These are phyloP conservation scores for Ustilago bromivora DNA, from an alignment of 1,284 basidiomycete species.

Conservation along the genomic window DNA sequence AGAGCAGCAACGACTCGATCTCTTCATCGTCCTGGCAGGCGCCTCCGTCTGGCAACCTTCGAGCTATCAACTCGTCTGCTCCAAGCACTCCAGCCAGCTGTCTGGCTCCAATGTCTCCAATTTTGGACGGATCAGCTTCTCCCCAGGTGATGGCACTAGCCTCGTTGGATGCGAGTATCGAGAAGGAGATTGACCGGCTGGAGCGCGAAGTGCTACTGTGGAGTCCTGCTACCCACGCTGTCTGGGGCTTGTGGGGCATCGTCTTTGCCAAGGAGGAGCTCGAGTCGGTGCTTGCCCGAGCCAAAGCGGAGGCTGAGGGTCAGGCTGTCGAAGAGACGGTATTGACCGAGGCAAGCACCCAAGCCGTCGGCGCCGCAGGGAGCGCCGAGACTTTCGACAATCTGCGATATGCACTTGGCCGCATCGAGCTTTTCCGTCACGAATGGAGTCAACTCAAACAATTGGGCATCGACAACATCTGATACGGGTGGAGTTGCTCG, in stretches of 20 bases:
- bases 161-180: constrained; percentile 51
- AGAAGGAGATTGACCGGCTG: constrained; percentile 63
- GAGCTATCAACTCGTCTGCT: constrained; percentile 28
- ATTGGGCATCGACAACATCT: constrained; percentile 37
- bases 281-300: constrained; percentile 44
- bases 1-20: constrained; percentile 43
- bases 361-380: constrained; percentile 21
- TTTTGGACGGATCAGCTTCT: constrained; percentile 39
- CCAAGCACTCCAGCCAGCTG: constrained; percentile 34
- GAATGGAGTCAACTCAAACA: constrained; percentile 49
- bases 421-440: constrained; percentile 63
- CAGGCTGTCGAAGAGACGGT: constrained; percentile 31
- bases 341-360: constrained; percentile 15
- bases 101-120: constrained; percentile 19
- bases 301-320: constrained; percentile 35
- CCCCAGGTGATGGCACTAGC: constrained; percentile 40
- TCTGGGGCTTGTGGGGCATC: constrained; percentile 68
- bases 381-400: constrained; percentile 64
- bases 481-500: not conserved
- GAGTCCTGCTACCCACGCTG: constrained; percentile 64
- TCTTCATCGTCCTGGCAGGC: constrained; percentile 50
- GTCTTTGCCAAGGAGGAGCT: constrained; percentile 64
- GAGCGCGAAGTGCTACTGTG: constrained; percentile 64
- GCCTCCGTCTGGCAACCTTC: constrained; percentile 25
- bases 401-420: constrained; percentile 61